Evolutionary conservation across 768 basidiomycete genomes (phyloP).

Genomic region (Lentinus brumalis): DNA sequence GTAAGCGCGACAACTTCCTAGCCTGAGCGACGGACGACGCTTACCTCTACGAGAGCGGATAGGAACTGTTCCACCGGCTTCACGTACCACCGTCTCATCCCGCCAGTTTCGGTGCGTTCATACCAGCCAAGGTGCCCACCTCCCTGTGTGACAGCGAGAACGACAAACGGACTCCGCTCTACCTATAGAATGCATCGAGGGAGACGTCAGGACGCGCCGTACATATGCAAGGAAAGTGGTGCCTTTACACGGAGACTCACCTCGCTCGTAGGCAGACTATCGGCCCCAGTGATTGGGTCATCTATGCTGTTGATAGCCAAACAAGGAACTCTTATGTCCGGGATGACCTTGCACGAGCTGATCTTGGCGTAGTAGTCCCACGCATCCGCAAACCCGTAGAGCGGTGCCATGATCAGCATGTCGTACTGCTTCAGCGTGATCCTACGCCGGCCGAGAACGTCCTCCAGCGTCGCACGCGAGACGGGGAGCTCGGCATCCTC

Average conservation of each 20-base stretch:
- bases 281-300: constrained; percentile 23
- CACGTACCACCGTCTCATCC: constrained; percentile 24
- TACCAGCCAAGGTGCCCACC: constrained; percentile 31
- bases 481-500: constrained; percentile 2
- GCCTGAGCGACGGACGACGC: too few species aligned
- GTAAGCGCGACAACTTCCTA: not conserved
- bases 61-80: constrained; percentile 24
- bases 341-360: constrained; percentile 16
- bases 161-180: constrained; percentile 14
- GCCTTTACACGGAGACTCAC: not conserved
- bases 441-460: constrained; percentile 4
- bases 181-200: constrained; percentile 6
- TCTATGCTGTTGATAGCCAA: constrained; percentile 25
- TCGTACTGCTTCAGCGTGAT: constrained; percentile 22
- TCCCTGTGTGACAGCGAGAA: constrained; percentile 22
- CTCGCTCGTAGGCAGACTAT: constrained; percentile 15
- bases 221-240: not conserved
- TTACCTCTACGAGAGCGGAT: constrained; percentile 24
- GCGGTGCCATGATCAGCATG: constrained; percentile 12
- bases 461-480: constrained; percentile 3
- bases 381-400: constrained; percentile 22
- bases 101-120: constrained; percentile 13
- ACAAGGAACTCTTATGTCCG: constrained; percentile 20
- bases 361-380: constrained; percentile 22
- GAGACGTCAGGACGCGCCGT: not conserved